Conservation (phyloP, 495 filamentous ascomycete species). For the Delitschia confertaspora region DNA sequence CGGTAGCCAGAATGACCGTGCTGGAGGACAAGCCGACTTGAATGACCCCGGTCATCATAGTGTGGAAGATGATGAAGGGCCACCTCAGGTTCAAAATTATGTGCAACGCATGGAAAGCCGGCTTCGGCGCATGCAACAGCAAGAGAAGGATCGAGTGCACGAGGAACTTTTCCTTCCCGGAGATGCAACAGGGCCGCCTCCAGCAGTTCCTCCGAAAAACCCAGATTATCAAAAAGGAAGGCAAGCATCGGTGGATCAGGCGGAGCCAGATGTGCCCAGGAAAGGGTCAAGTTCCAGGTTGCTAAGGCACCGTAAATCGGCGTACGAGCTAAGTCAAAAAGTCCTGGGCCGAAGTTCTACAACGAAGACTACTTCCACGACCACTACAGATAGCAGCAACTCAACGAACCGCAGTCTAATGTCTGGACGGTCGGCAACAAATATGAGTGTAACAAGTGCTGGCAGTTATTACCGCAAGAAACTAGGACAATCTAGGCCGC, state of each 20-base stretch:
- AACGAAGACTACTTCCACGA: slow-evolving; percentile 77
- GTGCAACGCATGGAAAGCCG: slow-evolving; percentile 82
- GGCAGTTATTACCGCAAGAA: slow-evolving; percentile 79
- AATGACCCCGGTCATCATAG: slow-evolving; percentile 8
- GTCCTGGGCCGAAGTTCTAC: slow-evolving; percentile 69
- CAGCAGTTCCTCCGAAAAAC: slow-evolving; percentile 39
- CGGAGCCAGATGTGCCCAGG: slow-evolving; percentile 17
- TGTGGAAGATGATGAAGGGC: slow-evolving; percentile 41
- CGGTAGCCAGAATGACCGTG: slow-evolving; percentile 39
- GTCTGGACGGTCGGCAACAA: slow-evolving; percentile 85
- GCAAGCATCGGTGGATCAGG: slow-evolving; percentile 46
- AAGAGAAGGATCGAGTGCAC: slow-evolving; percentile 39
- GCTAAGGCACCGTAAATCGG: slow-evolving; percentile 61
- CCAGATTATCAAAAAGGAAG: slow-evolving; percentile 34
- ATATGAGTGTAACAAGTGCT: slow-evolving; percentile 88
- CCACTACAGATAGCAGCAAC: slow-evolving; percentile 58
- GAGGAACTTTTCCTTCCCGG: slow-evolving; percentile 34
- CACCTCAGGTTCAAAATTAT: slow-evolving; percentile 70
- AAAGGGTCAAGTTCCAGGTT: slow-evolving; percentile 24
- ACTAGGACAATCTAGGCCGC: slow-evolving; percentile 37
- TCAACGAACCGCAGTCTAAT: slow-evolving; percentile 80
- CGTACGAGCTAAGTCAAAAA: slow-evolving; percentile 67
- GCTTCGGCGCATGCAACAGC: slow-evolving; percentile 60
- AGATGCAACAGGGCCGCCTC: slow-evolving; percentile 32
- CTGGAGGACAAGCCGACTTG: slow-evolving; percentile 35